Evolutionary conservation across 192 early-diverging fungal genomes (phyloP).

Genomic region (Allomyces arbusculus): DNA sequence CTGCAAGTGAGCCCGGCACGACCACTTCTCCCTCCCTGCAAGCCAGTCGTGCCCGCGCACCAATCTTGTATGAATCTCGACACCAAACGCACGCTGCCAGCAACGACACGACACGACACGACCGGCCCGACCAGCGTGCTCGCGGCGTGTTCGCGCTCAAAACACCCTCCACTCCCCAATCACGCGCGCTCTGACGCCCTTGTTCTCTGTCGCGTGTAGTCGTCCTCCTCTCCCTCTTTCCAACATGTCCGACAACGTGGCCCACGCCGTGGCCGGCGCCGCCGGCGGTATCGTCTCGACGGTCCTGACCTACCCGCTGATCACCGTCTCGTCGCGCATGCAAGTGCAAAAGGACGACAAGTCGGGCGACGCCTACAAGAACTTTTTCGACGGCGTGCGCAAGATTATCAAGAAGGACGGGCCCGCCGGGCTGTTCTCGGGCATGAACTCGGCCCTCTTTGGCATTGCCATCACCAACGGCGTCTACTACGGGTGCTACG

Average conservation of each 20-base stretch:
- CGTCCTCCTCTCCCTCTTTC: not conserved
- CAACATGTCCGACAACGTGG: slow-evolving; percentile 36
- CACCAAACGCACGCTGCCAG: too few species aligned
- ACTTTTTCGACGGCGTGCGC: slow-evolving; percentile 48
- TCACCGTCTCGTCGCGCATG: slow-evolving; percentile 55
- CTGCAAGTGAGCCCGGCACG: too few species aligned
- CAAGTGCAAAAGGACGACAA: slow-evolving; percentile 51
- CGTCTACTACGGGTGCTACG: slow-evolving; percentile 72
- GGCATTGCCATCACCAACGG: slow-evolving; percentile 79
- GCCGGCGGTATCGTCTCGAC: slow-evolving; percentile 79
- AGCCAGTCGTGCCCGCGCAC: too few species aligned
- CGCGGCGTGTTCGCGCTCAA: too few species aligned
- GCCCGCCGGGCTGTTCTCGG: slow-evolving; percentile 73
- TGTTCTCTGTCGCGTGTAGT: not conserved
- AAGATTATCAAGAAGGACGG: slow-evolving; percentile 86
- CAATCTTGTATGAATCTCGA: too few species aligned
- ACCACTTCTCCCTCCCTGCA: too few species aligned
- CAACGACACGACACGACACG: too few species aligned
- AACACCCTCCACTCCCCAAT: too few species aligned
- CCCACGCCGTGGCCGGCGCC: slow-evolving; percentile 45
- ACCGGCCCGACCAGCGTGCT: too few species aligned
- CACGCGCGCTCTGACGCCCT: too few species aligned
- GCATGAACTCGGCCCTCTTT: slow-evolving; percentile 82
- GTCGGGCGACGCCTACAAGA: slow-evolving; percentile 39
- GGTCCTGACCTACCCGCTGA: slow-evolving; percentile 81